Conservation (phyloP, 2,329 filamentous ascomycete species). For the Eutypa lata region DNA sequence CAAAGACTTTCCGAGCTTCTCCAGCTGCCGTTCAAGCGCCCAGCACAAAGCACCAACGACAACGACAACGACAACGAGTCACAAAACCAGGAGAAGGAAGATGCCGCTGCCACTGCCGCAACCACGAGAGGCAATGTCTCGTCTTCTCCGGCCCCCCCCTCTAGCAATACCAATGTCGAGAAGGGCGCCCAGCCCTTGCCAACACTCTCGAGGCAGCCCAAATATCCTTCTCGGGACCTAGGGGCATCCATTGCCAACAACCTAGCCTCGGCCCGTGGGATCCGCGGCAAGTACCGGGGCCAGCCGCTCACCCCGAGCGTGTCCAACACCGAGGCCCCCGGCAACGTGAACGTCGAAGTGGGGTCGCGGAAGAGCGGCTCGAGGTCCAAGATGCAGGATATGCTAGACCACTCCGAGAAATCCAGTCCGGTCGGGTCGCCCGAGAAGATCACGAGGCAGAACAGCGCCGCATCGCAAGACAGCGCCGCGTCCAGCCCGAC, state of each 20-base stretch:
- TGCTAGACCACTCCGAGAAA: constrained; percentile 52
- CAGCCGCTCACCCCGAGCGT: constrained; percentile 70
- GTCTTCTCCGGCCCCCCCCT: neutral
- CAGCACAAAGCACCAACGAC: constrained; percentile 35
- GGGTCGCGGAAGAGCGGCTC: constrained; percentile 49
- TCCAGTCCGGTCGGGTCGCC: constrained; percentile 52
- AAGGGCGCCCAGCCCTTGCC: constrained; percentile 29
- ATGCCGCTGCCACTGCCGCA: constrained; percentile 17
- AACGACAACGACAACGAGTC: constrained; percentile 21
- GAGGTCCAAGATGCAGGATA: constrained; percentile 52
- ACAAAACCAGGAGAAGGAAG: constrained; percentile 35
- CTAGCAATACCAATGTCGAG: constrained; percentile 19
- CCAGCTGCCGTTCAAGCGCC: constrained; percentile 61
- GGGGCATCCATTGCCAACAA: constrained; percentile 86
- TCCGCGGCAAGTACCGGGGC: constrained; percentile 61
- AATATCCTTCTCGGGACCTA: constrained; percentile 62
- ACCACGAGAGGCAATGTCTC: neutral
- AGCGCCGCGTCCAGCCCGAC: constrained; percentile 21
- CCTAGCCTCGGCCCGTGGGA: constrained; percentile 80
- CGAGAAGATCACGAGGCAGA: constrained; percentile 22
- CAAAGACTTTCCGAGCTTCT: constrained; percentile 78
- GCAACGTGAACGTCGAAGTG: constrained; percentile 65
- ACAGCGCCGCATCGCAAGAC: constrained; percentile 16
- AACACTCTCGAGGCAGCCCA: constrained; percentile 40
- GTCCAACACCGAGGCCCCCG: constrained; percentile 70